Evolutionary conservation across 306 rosid species (phyloP).

Genomic region (Cajanus cajan): DNA sequence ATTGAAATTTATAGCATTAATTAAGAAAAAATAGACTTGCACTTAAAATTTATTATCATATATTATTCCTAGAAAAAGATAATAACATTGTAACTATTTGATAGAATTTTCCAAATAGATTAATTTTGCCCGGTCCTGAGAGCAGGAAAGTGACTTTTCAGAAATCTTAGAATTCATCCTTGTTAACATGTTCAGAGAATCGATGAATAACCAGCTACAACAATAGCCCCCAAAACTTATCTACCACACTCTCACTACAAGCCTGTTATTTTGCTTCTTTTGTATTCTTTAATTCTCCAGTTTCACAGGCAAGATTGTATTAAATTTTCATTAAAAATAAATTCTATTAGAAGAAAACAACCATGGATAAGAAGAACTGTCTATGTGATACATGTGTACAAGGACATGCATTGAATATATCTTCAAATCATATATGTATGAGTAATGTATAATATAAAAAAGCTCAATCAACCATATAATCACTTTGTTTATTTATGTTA

Average conservation of each 20-base stretch:
- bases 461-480: not conserved
- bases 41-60: not conserved
- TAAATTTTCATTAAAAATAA: not conserved
- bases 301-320: constrained; percentile 3
- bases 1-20: constrained; percentile 9
- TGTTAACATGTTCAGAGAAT: constrained; percentile 17
- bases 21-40: not conserved
- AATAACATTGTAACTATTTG: not conserved
- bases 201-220: not conserved
- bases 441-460: not conserved
- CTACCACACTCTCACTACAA: not conserved
- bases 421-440: not conserved
- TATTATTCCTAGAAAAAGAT: not conserved
- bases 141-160: constrained; percentile 10
- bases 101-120: not conserved
- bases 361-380: not conserved
- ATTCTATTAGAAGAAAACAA: not conserved
- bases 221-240: not conserved
- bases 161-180: constrained; percentile 18
- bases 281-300: not conserved
- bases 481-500: not conserved
- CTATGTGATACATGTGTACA: not conserved
- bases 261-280: constrained; percentile 5
- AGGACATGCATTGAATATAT: not conserved
- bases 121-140: not conserved